Percentiles rank a stretch among this genome's conserved stretches.
phyloP scores from a whole-genome alignment of 1,284 basidiomycete genomes.

The Malassezia nana region DNA sequence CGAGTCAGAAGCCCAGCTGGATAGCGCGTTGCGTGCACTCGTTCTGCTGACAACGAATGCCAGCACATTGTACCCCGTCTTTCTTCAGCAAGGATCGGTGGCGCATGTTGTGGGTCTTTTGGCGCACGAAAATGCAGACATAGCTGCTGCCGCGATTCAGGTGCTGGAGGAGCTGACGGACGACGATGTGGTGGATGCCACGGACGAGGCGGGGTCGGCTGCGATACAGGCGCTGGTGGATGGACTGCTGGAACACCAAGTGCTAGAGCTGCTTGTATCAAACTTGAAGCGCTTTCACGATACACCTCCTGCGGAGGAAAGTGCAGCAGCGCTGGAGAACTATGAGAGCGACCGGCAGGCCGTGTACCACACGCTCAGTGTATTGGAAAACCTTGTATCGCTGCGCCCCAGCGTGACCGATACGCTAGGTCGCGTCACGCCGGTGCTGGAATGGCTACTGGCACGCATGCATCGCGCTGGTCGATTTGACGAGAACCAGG shows the following conservation, averaged over 20 bases:
- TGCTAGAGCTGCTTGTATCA: conserved; percentile 78
- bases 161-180: conserved; percentile 82
- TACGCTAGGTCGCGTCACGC: conserved; percentile 63
- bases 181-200: conserved; percentile 74
- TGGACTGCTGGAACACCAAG: conserved; percentile 60
- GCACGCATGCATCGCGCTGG: conserved; percentile 58
- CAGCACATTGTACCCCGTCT: conserved; percentile 72
- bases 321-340: conserved; percentile 17
- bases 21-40: conserved; percentile 66
- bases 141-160: conserved; percentile 30
- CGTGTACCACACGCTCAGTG: conserved; percentile 52
- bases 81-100: conserved; percentile 66
- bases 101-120: conserved; percentile 68
- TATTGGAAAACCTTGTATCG: conserved; percentile 83
- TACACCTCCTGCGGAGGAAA: conserved; percentile 5
- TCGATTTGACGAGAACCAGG: conserved; percentile 44
- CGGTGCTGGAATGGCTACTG: conserved; percentile 68
- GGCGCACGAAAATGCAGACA: conserved; percentile 47
- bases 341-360: conserved; percentile 29
- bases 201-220: conserved; percentile 45
- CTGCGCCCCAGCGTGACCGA: conserved; percentile 63
- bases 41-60: conserved; percentile 83
- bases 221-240: conserved; percentile 46
- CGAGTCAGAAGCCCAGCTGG: conserved; percentile 91
- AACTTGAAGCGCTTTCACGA: conserved; percentile 56